These are phyloP conservation scores for Leucocoprinus sp. DNA, from an alignment of 768 basidiomycete genomes.

Conservation along the genomic window DNA sequence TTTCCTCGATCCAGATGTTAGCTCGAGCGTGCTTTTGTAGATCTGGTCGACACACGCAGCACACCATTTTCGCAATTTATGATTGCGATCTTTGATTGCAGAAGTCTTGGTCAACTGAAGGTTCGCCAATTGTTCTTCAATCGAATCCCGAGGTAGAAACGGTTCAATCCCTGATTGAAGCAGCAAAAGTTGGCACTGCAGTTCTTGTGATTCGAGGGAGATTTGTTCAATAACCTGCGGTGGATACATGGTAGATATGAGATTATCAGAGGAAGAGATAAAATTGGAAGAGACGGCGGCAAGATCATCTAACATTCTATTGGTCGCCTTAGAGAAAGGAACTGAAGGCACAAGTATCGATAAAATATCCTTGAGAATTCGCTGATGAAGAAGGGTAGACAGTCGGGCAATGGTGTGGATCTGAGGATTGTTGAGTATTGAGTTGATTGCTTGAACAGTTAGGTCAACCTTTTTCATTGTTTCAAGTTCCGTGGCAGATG, in stretches of 20 bases:
- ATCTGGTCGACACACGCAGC: slow-evolving; percentile 58
- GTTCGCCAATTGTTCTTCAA: slow-evolving; percentile 24
- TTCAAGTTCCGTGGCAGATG: slow-evolving; percentile 43
- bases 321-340: slow-evolving; percentile 15
- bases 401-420: slow-evolving; percentile 53
- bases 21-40: slow-evolving; percentile 28
- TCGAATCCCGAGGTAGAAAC: slow-evolving; percentile 16
- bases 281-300: slow-evolving; percentile 41
- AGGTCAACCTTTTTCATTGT: slow-evolving; percentile 47
- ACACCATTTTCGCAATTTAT: slow-evolving; percentile 50
- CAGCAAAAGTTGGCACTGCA: slow-evolving; percentile 27
- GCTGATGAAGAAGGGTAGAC: slow-evolving; percentile 53
- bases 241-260: slow-evolving; percentile 56
- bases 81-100: slow-evolving; percentile 15
- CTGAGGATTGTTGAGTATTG: slow-evolving; percentile 25
- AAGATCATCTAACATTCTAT: slow-evolving; percentile 41
- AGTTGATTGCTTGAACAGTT: not conserved
- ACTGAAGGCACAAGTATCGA: slow-evolving; percentile 16
- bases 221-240: slow-evolving; percentile 48
- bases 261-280: slow-evolving; percentile 52
- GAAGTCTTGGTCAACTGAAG: slow-evolving; percentile 19
- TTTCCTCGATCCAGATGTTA: slow-evolving; percentile 14
- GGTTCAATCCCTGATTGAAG: slow-evolving; percentile 26
- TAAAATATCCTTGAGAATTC: slow-evolving; percentile 45
- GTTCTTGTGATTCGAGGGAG: slow-evolving; percentile 27